Percentiles rank a stretch among this genome's conserved stretches.
phyloP scores from a whole-genome alignment of 2,329 filamentous ascomycete genomes.

The Trichoderma sp. region DNA sequence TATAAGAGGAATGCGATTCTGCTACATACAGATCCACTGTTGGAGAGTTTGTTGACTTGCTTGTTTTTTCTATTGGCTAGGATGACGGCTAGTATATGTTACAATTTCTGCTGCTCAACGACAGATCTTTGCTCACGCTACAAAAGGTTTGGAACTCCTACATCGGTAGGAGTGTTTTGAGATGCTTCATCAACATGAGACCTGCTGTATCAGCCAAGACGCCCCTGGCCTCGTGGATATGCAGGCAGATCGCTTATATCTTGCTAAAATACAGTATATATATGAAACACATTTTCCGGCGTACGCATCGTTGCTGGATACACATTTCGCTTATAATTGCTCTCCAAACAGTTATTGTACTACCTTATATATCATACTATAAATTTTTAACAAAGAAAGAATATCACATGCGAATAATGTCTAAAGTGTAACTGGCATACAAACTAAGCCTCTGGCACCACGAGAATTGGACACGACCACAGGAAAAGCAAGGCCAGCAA shows the following conservation, averaged over 20 bases:
- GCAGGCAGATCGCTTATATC: neutral
- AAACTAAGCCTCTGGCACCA: neutral
- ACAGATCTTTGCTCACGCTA: conserved; percentile 1
- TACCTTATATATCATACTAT: neutral
- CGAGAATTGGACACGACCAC: neutral
- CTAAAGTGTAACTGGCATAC: neutral
- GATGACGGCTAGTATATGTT: neutral
- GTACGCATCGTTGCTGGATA: neutral
- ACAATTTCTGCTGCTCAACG: neutral
- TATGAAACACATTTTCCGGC: neutral
- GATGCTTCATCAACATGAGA: neutral
- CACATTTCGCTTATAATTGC: neutral
- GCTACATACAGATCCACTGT: neutral
- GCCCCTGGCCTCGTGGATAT: neutral
- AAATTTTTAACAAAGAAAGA: neutral
- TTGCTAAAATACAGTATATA: neutral
- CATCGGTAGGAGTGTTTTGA: neutral
- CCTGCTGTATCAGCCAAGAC: neutral
- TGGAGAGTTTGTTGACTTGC: neutral
- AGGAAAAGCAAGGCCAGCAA: neutral
- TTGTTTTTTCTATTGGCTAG: neutral
- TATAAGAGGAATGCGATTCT: neutral
- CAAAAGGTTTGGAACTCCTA: neutral
- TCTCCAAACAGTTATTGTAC: neutral
- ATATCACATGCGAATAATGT: neutral